phyloP scores from a whole-genome alignment of 805 yeast genomes.

The Isabelozyma gotoi region DNA sequence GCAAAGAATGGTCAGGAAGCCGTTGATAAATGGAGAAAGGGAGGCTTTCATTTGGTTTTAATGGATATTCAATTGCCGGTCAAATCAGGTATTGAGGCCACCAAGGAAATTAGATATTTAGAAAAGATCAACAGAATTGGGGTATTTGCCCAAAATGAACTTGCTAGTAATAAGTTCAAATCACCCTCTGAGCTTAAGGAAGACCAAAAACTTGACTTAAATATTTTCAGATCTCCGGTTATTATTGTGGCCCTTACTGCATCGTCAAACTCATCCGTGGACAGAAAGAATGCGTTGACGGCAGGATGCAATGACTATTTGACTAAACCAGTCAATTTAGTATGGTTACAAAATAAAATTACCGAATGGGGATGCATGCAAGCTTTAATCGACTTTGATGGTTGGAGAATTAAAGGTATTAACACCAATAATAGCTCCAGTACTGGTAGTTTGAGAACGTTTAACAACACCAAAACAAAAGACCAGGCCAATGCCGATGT shows the following conservation, averaged over 20 bases:
- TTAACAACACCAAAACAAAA: neutral
- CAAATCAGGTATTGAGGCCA: conserved; percentile 92
- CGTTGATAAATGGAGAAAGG: conserved; percentile 87
- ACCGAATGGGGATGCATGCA: conserved; percentile 99
- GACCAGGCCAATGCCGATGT: neutral
- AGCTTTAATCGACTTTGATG: conserved; percentile 91
- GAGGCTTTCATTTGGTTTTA: conserved; percentile 90
- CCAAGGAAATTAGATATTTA: conserved; percentile 82
- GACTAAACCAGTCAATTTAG: conserved; percentile 92
- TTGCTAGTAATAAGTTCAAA: conserved; percentile 14
- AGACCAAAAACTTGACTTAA: conserved; percentile 58
- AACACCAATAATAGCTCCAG: neutral
- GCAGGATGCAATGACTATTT: conserved; percentile 98
- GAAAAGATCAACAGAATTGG: conserved; percentile 84
- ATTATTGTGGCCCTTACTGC: conserved; percentile 97
- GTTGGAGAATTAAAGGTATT: conserved; percentile 57
- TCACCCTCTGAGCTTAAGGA: conserved; percentile 21
- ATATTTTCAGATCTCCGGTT: conserved; percentile 86
- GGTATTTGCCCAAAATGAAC: conserved; percentile 47
- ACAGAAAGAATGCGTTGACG: conserved; percentile 84
- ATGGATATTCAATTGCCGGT: conserved; percentile 98
- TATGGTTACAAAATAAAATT: conserved; percentile 91
- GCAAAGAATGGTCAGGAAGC: conserved; percentile 97
- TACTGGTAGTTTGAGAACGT: too few species aligned
- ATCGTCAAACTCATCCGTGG: conserved; percentile 72